A percentile compares a stretch with the other conserved stretches of the same genome.
These are phyloP conservation scores for Candida orba DNA, from an alignment of 805 yeast species.

Conservation along the genomic window DNA sequence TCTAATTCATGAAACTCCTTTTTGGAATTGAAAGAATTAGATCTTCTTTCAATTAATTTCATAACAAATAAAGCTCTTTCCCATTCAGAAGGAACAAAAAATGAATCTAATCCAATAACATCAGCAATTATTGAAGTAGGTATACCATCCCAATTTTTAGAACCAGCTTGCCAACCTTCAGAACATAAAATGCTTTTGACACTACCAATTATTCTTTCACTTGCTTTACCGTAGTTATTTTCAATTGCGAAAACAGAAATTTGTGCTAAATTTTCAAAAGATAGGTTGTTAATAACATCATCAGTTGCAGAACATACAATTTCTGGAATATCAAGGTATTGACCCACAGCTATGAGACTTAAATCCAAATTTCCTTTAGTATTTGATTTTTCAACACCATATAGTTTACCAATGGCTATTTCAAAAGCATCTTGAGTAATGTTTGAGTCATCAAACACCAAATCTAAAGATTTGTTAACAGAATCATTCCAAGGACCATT, in stretches of 20 bases:
- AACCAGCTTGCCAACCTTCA: slow-evolving; percentile 44
- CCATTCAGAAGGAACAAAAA: slow-evolving; percentile 50
- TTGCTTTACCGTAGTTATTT: slow-evolving; percentile 39
- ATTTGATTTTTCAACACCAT: slow-evolving; percentile 33
- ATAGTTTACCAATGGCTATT: slow-evolving; percentile 37
- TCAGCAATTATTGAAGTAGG: slow-evolving; percentile 36
- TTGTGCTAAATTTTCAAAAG: slow-evolving; percentile 30
- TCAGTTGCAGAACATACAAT: slow-evolving; percentile 39
- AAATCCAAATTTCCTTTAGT: slow-evolving; percentile 31
- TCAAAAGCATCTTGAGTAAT: slow-evolving; percentile 42
- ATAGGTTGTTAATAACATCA: slow-evolving; percentile 28
- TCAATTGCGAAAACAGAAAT: slow-evolving; percentile 35
- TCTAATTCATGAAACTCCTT: slow-evolving; percentile 11
- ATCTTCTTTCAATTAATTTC: slow-evolving; percentile 33
- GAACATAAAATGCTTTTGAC: slow-evolving; percentile 39
- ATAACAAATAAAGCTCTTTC: slow-evolving; percentile 44
- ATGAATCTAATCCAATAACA: slow-evolving; percentile 42
- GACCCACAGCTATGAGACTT: slow-evolving; percentile 42
- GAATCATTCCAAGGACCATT: slow-evolving; percentile 36
- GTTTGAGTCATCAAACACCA: slow-evolving; percentile 34
- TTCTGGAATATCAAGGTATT: slow-evolving; percentile 39
- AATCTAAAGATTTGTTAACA: slow-evolving; percentile 17
- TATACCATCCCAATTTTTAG: slow-evolving; percentile 39
- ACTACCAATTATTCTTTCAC: slow-evolving; percentile 37
- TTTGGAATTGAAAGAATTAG: background rate